Evolutionary conservation across 306 rosid genomes (phyloP), one percentile per base, ranked within the genome.

Genomic region (Malus sieversii): DNA sequence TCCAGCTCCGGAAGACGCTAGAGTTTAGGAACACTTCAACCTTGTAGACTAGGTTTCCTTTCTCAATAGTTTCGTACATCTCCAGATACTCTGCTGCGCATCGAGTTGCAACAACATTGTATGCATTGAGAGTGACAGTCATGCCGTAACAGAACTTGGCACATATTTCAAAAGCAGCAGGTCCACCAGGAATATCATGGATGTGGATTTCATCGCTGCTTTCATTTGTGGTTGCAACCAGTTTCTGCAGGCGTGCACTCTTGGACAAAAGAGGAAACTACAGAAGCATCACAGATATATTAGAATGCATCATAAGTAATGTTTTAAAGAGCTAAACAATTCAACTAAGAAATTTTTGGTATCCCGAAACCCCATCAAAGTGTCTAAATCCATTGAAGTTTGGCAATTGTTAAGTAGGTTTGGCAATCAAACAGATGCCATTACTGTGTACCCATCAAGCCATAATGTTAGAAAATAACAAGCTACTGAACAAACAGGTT

Each of bases 181-280:
- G 96, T 67, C 98, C 98, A 11, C 98, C 97, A 0, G 96, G 98
- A 77, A 95, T 87, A 75, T 95, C 98, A 63, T 84, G 88, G 83
- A 90, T 85, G 75, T 81, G 75, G 69, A 90, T 82, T 82, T 92
- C 97, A 33, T 89, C 90, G 1, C 69, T 79, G 74, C 77, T 85
- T 77, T 84, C 93, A 40, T 85, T 86, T n/a, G 90, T 73, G 29
- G 65, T 62, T 3, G 87, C 58, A 73, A 89, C 88, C 66, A 95
- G 79, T 80, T 95, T 95, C 72, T 90, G 97, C 83, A 92, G 61
- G 65, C 90, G 87, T 51, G 91, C 84, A 69, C 98, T 92, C 90
- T 90, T 95, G 45, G 98, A 95, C 85, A 95, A 51, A 76, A 95
- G 95, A 0, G 97, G 98, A 89, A 92, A 95, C 98, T 95, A 79